Base-by-base conservation (phyloP, 306 rosid genomes). In the Pueraria montana region DNA sequence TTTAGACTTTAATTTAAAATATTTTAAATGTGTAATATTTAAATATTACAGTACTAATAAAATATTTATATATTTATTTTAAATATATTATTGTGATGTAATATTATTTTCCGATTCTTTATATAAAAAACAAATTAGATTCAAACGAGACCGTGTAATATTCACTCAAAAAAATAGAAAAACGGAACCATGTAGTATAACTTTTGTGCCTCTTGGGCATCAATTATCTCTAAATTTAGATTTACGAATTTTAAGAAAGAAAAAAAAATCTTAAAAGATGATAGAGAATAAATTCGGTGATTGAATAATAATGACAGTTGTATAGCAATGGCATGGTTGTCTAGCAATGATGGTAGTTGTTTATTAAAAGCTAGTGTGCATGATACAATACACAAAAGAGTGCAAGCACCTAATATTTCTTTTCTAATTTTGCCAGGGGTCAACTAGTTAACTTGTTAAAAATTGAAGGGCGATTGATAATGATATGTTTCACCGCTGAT, bases 301-400 rank as follows among this genome's bases (percentile, higher is more conserved):
- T 80, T 56, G 78, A 69, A 80, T 70, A 79, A 80, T 42, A 58
- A 42, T 55, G 71, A 80, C 83, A 80, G 71, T 69, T 70, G 83
- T 80, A 80, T 70, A 7, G 77, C 83, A 80, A 52, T 78, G 64
- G 26, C 42, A 52, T 70, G 61, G 83, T 56, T 56, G 83, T 53
- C 20, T 20, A 68, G 83, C 66, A 65, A 78, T 49, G 34, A 48
- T 64, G 64, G 8, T 23, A 30, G 21, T n/a, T 27, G 72, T 24
- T 30, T 26, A 48, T 8, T 14, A 26, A 26, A 78, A 65, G 65
- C 16, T 48, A 65, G 42, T 50, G 52, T 55, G 6, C 7, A 53
- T 78, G 53, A 34, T 34, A 34, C 3, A 0, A 65, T 65, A 49
- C 65, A 65, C 66, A 78, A 49, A 78, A 49, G 34, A 20, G 32